Percentiles rank a stretch among this genome's conserved stretches.
phyloP scores from a whole-genome alignment of 2,329 filamentous ascomycete species.

The Arthrobotrys megalospora region DNA sequence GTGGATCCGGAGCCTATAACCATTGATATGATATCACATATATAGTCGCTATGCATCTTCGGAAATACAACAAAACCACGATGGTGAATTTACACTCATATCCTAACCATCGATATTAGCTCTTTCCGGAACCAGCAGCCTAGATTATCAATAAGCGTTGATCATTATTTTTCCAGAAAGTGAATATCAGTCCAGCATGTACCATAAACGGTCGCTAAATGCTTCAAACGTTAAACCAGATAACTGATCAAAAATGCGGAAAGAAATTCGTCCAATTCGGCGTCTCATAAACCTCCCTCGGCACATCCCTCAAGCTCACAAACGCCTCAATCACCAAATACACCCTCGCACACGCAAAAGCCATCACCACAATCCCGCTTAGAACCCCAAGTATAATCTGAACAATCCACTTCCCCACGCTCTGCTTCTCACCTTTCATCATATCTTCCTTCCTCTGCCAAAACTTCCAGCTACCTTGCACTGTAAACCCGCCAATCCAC shows the following conservation, averaged over 20 bases:
- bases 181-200: too few species aligned
- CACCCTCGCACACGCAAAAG: conserved; percentile 45
- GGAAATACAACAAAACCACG: too few species aligned
- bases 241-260: conserved; percentile 60
- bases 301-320: conserved; percentile 61
- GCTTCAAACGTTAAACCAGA: too few species aligned
- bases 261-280: conserved; percentile 62
- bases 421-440: conserved; percentile 18
- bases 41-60: neutral
- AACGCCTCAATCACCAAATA: conserved; percentile 63
- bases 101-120: too few species aligned
- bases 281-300: conserved; percentile 59
- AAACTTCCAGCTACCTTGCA: conserved; percentile 34
- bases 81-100: too few species aligned
- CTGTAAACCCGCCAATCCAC: conserved; percentile 36
- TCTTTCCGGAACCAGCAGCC: too few species aligned
- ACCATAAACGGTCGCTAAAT: too few species aligned
- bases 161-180: too few species aligned
- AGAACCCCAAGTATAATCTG: conserved; percentile 26
- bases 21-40: too few species aligned
- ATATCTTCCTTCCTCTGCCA: conserved; percentile 37
- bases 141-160: too few species aligned
- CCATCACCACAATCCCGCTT: conserved; percentile 26
- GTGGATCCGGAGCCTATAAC: too few species aligned
- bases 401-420: conserved; percentile 8